Conservation (phyloP, 352 stramenopile species). For the Phytophthora tubulina region DNA sequence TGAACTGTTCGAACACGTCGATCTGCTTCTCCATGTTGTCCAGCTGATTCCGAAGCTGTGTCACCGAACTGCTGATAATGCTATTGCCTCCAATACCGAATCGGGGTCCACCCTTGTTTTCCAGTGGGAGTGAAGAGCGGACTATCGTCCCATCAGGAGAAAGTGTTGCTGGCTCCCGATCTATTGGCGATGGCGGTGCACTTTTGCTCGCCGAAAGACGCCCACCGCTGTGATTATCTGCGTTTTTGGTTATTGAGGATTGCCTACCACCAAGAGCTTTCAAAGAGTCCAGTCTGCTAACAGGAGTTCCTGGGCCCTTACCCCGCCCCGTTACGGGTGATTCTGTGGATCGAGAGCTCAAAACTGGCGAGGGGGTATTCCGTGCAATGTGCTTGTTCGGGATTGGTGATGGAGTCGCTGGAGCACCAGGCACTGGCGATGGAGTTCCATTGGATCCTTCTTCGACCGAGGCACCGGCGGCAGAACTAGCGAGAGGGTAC, state of each 20-base stretch:
- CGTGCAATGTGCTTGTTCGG: slow-evolving; percentile 42
- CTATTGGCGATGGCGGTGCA: slow-evolving; percentile 62
- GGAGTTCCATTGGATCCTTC: slow-evolving; percentile 27
- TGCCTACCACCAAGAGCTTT: slow-evolving; percentile 40
- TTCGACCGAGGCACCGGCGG: slow-evolving; percentile 32
- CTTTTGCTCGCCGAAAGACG: slow-evolving; percentile 57
- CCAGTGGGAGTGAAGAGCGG: slow-evolving; percentile 43
- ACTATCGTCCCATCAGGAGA: slow-evolving; percentile 44
- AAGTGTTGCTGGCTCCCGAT: slow-evolving; percentile 42
- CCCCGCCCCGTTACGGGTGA: slow-evolving; percentile 37
- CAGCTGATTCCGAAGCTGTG: slow-evolving; percentile 80
- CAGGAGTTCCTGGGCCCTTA: slow-evolving; percentile 38
- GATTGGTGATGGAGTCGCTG: slow-evolving; percentile 40
- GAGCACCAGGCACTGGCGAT: slow-evolving; percentile 37
- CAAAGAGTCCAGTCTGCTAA: slow-evolving; percentile 40
- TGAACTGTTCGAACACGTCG: slow-evolving; percentile 89
- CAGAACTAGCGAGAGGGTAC: slow-evolving; percentile 60
- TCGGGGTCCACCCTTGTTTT: slow-evolving; percentile 27
- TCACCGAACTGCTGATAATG: slow-evolving; percentile 78
- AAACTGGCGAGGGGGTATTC: slow-evolving; percentile 44
- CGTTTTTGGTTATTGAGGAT: slow-evolving; percentile 32
- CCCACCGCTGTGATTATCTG: slow-evolving; percentile 30
- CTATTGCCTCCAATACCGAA: slow-evolving; percentile 52
- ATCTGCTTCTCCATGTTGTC: slow-evolving; percentile 92
- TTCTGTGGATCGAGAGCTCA: slow-evolving; percentile 35